Conservation (phyloP, 176 grass and related monocot species). For the Ensete ventricosum region DNA sequence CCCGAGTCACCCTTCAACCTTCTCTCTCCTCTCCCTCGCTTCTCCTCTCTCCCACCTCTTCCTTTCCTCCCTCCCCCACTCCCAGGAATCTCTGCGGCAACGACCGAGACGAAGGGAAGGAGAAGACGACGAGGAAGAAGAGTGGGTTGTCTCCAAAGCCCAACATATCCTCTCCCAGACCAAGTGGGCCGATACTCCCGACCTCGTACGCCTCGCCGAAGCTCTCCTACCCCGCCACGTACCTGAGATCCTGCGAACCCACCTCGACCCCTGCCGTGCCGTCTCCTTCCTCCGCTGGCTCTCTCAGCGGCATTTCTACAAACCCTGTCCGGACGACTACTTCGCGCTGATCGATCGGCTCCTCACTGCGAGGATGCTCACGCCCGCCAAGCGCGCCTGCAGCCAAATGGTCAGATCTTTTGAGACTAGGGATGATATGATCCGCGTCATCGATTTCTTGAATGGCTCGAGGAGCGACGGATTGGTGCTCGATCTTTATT, state of each 20-base stretch:
- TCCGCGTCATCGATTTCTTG: constrained; percentile 29
- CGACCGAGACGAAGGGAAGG: not conserved
- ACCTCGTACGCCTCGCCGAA: constrained; percentile 25
- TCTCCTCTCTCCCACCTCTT: not conserved
- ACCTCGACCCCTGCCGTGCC: constrained; percentile 10
- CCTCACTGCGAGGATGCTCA: constrained; percentile 14
- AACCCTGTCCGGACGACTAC: constrained; percentile 18
- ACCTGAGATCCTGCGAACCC: constrained; percentile 26
- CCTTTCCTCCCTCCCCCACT: not conserved
- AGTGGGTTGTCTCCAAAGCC: constrained; percentile 17
- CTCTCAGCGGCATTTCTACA: constrained; percentile 24
- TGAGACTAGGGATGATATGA: constrained; percentile 19
- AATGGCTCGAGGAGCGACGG: constrained; percentile 3
- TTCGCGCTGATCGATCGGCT: constrained; percentile 29
- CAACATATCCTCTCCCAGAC: constrained; percentile 26
- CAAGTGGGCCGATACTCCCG: constrained; percentile 23
- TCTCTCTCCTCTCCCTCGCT: not conserved
- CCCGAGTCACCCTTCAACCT: not conserved
- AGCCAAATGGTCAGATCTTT: constrained; percentile 39
- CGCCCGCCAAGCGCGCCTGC: constrained; percentile 11
- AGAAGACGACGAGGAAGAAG: not conserved
- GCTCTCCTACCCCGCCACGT: constrained; percentile 22
- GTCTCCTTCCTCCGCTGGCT: constrained; percentile 33
- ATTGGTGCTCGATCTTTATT: constrained; percentile 21
- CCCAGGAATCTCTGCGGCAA: not conserved